Evolutionary conservation across 192 early-diverging fungal genomes (phyloP), one percentile per base, ranked within the genome.

Genomic region (Jimgerdemannia lactiflua): DNA sequence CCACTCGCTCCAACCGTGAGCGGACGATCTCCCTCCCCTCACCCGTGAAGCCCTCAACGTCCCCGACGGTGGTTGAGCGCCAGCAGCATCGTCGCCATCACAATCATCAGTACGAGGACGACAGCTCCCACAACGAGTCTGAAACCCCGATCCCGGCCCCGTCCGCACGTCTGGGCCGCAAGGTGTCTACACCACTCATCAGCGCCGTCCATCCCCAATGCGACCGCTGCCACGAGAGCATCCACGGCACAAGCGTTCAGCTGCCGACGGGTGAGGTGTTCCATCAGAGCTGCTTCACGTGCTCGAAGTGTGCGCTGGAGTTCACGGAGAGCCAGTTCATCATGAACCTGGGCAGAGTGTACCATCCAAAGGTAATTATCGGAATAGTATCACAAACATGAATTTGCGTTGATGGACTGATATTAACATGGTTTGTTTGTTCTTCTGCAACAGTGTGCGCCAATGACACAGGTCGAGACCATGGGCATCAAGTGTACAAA

Each of bases 291-390:
- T 86, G 85, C 69, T 79, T 86, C 41, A 74, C 80, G 2, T 86
- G 85, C 65, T 67, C 79, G 54, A 80, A 76, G 29, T 86, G 85
- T 70, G 73, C 82, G 17, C 77, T 75, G 11, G 76, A 79, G 20
- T 86, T 86, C 72, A 84, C 82, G n/a, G 80, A 84, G 41, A 77
- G 80, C 0, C 79, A 84, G 70, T 84, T 81, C 49, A 78, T 83
- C 39, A 70, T 82, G n/a, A 81, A 82, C 20, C 54, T 70, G 67
- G 83, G 78, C 2, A 75, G 76, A 10, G 78, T 78, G 8, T 86
- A 86, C 59, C 84, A 86, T 76, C 77, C 84, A 29, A 42, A 70
- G 42, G 83, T 85, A 77, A 71, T 75, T 75, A 40, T 11, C 40
- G 4, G 42, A 20, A 69, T 69, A 18, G 41, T n/a, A 63, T 59